A percentile compares a stretch with the other conserved stretches of the same genome.
phyloP scores from a whole-genome alignment of 192 early-diverging fungal genomes.

The Paraglomus brasilianum region DNA sequence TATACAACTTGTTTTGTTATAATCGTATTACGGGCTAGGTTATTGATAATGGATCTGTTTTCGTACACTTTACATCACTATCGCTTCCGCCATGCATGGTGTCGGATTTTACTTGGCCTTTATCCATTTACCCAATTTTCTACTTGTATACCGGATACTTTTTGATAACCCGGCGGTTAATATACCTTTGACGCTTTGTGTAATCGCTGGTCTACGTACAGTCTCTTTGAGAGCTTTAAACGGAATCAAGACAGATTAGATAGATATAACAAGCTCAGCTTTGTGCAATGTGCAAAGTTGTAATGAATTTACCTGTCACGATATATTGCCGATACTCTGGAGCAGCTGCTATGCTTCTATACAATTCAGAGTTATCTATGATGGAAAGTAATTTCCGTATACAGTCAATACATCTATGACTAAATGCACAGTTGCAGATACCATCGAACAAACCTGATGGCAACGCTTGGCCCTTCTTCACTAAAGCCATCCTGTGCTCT shows the following conservation, averaged over 20 bases:
- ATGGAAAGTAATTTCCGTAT: neutral
- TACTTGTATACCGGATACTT: slow-evolving; percentile 59
- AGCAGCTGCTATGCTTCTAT: slow-evolving; percentile 16
- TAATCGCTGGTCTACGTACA: slow-evolving; percentile 77
- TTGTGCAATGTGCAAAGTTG: neutral
- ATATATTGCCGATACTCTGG: slow-evolving; percentile 12
- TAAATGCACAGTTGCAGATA: neutral
- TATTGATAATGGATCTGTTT: no score
- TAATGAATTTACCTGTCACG: slow-evolving; percentile 10
- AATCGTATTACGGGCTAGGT: no score
- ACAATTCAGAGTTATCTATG: slow-evolving; percentile 14
- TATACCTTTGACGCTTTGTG: slow-evolving; percentile 90
- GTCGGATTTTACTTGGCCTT: no score
- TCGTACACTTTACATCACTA: no score
- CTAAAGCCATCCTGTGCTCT: slow-evolving; percentile 39
- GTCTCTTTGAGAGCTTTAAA: slow-evolving; percentile 37
- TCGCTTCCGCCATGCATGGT: no score
- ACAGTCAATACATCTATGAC: neutral
- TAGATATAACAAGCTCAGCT: neutral
- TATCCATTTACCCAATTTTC: slow-evolving; percentile 60
- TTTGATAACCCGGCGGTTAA: slow-evolving; percentile 80
- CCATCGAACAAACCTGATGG: slow-evolving; percentile 29
- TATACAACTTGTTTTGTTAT: no score
- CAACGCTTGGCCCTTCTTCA: slow-evolving; percentile 1
- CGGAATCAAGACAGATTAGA: neutral